Evolutionary conservation across 2,329 filamentous ascomycete species (phyloP).

Genomic region (Fusarium pseudograminearum): DNA sequence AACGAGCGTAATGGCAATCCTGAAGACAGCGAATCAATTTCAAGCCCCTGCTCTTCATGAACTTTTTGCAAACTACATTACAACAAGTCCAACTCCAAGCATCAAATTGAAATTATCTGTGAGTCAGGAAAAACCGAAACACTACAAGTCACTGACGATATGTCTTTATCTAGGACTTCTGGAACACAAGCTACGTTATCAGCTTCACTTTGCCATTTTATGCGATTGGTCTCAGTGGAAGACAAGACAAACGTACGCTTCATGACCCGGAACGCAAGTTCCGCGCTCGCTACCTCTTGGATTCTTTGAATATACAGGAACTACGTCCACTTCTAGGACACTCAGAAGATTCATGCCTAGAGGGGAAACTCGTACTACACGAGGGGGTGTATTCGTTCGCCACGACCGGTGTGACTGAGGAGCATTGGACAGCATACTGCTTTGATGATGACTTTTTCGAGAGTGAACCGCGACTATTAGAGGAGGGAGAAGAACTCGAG

Average conservation of each 20-base stretch:
- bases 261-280: background rate
- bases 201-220: background rate
- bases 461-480: background rate
- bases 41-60: conserved; percentile 11
- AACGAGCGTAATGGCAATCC: background rate
- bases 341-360: too few relatives aligned
- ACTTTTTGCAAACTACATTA: conserved; percentile 26
- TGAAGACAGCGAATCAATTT: conserved; percentile 6
- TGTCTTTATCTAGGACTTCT: background rate
- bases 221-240: background rate
- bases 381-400: background rate
- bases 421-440: conserved; percentile 2
- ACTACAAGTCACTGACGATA: background rate
- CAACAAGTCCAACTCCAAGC: background rate
- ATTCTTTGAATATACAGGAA: background rate
- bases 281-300: background rate
- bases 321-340: background rate
- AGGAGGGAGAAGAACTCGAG: background rate
- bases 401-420: background rate
- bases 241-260: background rate
- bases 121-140: background rate
- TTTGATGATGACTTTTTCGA: background rate
- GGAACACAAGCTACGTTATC: background rate
- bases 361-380: background rate
- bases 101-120: conserved; percentile 5